Base-by-base conservation (phyloP, 2,329 filamentous ascomycete species). In the Colletotrichum paranaense region DNA sequence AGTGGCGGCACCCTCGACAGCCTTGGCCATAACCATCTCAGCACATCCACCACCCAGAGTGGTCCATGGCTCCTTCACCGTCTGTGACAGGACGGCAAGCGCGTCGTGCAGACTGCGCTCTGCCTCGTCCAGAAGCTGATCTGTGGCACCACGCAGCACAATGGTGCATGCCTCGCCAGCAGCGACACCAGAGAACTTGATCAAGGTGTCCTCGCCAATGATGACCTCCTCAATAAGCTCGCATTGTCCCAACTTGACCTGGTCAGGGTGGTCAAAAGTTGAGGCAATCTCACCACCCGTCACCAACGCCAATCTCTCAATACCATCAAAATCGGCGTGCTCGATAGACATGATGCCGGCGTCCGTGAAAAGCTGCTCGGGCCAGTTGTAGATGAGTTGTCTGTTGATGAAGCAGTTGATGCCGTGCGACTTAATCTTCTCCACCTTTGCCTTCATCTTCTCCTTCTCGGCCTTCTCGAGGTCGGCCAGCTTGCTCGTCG, bases 401-500 rank as follows among this genome's bases (percentile, higher is more conserved):
- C 97, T 90, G 90, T 99, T 99, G 84, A 99, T 98, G 85, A 99
- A 99, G 89, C 97, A 98, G 90, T 99, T 99, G 87, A 99, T 98
- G 73, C 97, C 97, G 81, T 99, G 97, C 59, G 95, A 90, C 90
- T 98, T 99, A 87, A 99, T 99, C 85, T 95, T 96, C 76, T 99
- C 97, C 58, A 99, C 97, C 90, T 99, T 99, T 77, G 94, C 93
- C 89, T 95, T 97, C 97, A 99, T 99, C 92, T 98, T 98, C 80
- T 99, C 97, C 80, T 95, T 93, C 88, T 98, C 97, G 6, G 97
- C 97, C 89, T 97, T 98, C 85, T 99, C 97, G 67, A 99, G 88
- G 80, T 99, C 97, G n/a, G 97, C 97, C 62, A 99, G 90, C 88
- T 98, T 98, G 82, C 95, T 95, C 3, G 97, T 99, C 38, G 95